Base-by-base conservation (phyloP, 306 rosid species). In the Prosopis cineraria region DNA sequence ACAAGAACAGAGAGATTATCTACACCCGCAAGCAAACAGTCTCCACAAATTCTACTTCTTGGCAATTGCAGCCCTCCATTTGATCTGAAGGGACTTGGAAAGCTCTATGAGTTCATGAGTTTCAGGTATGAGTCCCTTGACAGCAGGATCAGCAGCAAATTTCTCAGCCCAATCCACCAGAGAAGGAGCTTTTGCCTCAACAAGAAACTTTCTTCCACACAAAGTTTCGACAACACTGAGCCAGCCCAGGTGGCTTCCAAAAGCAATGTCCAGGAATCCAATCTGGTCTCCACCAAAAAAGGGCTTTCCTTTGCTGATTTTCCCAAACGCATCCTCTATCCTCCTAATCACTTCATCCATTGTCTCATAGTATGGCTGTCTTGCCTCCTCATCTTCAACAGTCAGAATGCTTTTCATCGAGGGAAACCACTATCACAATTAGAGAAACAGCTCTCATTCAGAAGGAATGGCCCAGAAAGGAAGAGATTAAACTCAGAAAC, bases 251-350 rank as follows among this genome's bases (percentile, higher is more conserved):
- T 14, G 30, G 63, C 76, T 29, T 13, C 90, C 90, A 13, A 83
- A 68, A 58, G 80, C 85, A 73, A 84, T 80, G 33, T 84, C 87
- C 6, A 84, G 64, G 77, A 65, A 80, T n/a, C 87, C 89, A 69
- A 86, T 74, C 17, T 52, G 81, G 59, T 83, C 89, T 3, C 89
- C 82, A 0, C 80, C 56, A 3, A 86, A 83, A 65, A 86, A 86
- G 2, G 76, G 41, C 71, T 80, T 80, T 5, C 87, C 90, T 80
- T 74, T 73, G 79, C 87, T 80, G 4, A 19, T 10, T 3, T 70
- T 81, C 11, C 24, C 62, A 27, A 74, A 83, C 31, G 84, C 84
- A 25, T 83, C 83, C 74, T 86, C 87, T 75, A 86, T 10, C 6
- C 60, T 56, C 3, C 19, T 58, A 7, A 83, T 45, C 20, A 62